Conservation (phyloP, 2,329 filamentous ascomycete genomes). For the Botrytis byssoidea region DNA sequence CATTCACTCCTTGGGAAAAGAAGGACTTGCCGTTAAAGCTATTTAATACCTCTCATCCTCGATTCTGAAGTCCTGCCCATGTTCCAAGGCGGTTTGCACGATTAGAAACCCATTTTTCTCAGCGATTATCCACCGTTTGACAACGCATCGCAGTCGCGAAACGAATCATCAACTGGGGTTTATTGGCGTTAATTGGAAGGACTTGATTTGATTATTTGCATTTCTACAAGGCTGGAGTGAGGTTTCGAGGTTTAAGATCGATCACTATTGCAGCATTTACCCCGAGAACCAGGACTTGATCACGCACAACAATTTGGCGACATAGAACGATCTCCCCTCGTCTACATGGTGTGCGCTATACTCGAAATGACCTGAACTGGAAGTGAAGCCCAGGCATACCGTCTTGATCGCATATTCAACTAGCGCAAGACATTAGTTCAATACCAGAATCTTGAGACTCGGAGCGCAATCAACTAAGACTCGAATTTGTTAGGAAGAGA, state of each 20-base stretch:
- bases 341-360: background rate
- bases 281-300: background rate
- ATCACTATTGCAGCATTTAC: background rate
- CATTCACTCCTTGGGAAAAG: background rate
- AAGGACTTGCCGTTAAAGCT: background rate
- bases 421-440: background rate
- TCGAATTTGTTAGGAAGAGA: background rate
- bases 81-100: background rate
- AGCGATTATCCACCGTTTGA: background rate
- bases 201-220: background rate
- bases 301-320: background rate
- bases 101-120: background rate
- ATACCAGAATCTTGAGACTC: background rate
- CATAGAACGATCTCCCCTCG: background rate
- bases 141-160: background rate
- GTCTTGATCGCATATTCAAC: slow-evolving; percentile 10
- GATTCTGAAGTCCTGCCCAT: background rate
- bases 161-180: background rate
- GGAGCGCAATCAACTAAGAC: background rate
- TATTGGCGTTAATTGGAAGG: background rate
- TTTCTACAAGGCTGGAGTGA: background rate
- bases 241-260: background rate
- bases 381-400: background rate
- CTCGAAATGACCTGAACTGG: slow-evolving; percentile 11
- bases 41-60: background rate